A percentile compares a stretch with the other conserved stretches of the same genome.
Conservation (phyloP, 768 basidiomycete species). For the Tulasnella sp. region DNA sequence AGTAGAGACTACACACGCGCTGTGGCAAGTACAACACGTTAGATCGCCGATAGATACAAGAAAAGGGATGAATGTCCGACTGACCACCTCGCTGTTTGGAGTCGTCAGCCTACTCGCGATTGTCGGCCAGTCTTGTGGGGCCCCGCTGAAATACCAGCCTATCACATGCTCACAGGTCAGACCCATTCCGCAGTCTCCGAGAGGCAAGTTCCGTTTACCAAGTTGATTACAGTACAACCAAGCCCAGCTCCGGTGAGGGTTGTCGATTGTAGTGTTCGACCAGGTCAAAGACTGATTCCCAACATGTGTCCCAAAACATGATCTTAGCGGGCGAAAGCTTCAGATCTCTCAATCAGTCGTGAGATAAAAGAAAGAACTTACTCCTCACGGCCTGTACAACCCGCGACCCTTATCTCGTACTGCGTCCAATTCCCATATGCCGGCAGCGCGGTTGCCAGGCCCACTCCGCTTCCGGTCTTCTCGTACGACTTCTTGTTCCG, state of each 20-base stretch:
- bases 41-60: not conserved
- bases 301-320: conserved; percentile 4
- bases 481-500: not conserved
- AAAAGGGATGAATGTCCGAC: not conserved
- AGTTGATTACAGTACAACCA: conserved; percentile 14
- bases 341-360: not conserved
- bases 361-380: not conserved
- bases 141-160: conserved; percentile 12
- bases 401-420: conserved; percentile 2
- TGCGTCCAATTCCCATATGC: conserved; percentile 12
- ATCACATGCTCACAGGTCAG: no score
- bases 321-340: not conserved
- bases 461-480: not conserved
- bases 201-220: not conserved
- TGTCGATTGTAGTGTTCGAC: conserved; percentile 6
- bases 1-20: conserved; percentile 8
- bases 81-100: not conserved
- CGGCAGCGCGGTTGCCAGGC: not conserved
- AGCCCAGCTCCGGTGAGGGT: conserved; percentile 9
- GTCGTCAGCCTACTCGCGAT: conserved; percentile 7
- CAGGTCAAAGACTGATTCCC: not conserved
- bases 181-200: no score
- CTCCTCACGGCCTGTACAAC: conserved; percentile 4
- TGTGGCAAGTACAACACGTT: not conserved
- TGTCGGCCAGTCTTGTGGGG: conserved; percentile 3